These are phyloP conservation scores for Tolypocladium ovalisporum DNA, from an alignment of 2,329 filamentous ascomycete genomes.

Conservation along the genomic window DNA sequence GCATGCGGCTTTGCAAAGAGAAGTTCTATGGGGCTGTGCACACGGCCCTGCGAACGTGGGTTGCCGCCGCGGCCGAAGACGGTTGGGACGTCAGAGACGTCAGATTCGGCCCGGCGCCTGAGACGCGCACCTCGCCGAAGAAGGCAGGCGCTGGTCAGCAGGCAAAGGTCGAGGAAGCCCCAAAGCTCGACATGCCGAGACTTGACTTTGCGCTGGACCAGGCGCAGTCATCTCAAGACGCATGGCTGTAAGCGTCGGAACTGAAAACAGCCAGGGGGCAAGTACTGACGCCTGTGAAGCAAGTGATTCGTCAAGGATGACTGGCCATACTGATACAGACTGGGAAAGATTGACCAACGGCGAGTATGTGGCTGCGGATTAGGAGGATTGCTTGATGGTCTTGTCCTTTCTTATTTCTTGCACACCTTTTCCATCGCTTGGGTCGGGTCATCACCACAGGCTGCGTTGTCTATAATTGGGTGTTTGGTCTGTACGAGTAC, in stretches of 20 bases:
- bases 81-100: constrained; percentile 79
- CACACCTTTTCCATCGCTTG: constrained; percentile 3
- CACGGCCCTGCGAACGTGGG: constrained; percentile 80
- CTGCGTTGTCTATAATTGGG: constrained; percentile 14
- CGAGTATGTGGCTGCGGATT: background rate
- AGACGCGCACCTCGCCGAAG: constrained; percentile 18
- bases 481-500: constrained; percentile 18
- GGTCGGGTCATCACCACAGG: constrained; percentile 5
- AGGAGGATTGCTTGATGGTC: background rate
- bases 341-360: background rate
- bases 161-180: constrained; percentile 43
- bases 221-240: constrained; percentile 17
- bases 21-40: constrained; percentile 95
- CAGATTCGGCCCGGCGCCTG: constrained; percentile 52
- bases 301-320: background rate
- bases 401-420: constrained; percentile 3
- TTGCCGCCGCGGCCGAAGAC: constrained; percentile 76
- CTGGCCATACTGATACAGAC: background rate
- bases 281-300: background rate
- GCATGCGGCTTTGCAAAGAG: constrained; percentile 85
- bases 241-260: constrained; percentile 14
- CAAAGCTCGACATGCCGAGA: constrained; percentile 50
- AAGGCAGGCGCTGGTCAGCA: constrained; percentile 21
- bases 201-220: constrained; percentile 37
- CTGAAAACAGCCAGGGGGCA: background rate